Evolutionary conservation across 805 yeast species (phyloP).

Genomic region (Pichia deserticola): DNA sequence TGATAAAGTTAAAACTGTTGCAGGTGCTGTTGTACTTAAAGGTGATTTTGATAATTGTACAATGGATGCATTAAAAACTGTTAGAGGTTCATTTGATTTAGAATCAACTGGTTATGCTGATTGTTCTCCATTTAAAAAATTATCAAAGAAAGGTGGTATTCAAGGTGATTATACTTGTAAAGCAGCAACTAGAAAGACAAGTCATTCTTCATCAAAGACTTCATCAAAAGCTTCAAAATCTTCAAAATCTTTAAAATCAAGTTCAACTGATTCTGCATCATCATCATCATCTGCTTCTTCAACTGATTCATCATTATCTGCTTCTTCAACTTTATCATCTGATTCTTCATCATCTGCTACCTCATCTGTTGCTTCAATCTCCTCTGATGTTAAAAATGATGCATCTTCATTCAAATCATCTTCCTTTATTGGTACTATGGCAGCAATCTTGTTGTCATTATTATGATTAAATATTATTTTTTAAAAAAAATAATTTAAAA

Average conservation of each 20-base stretch:
- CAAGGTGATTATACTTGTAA: slow-evolving; percentile 86
- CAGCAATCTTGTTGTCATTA: slow-evolving; percentile 44
- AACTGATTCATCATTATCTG: slow-evolving; percentile 26
- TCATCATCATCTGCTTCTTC: slow-evolving; percentile 23
- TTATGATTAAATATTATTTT: slow-evolving; percentile 29
- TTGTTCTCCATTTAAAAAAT: slow-evolving; percentile 67
- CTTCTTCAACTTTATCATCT: slow-evolving; percentile 12
- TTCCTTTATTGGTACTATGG: slow-evolving; percentile 41
- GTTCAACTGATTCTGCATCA: slow-evolving; percentile 13
- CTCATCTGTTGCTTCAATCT: slow-evolving; percentile 28
- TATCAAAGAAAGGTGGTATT: slow-evolving; percentile 73
- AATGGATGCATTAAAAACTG: slow-evolving; percentile 64
- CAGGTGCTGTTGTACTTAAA: slow-evolving; percentile 77
- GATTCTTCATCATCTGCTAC: slow-evolving; percentile 33
- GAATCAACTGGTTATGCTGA: slow-evolving; percentile 71
- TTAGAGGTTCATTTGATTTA: slow-evolving; percentile 87
- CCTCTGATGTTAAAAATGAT: slow-evolving; percentile 25
- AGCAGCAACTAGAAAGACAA: slow-evolving; percentile 38
- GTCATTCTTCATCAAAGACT: slow-evolving; percentile 38
- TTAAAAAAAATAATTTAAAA: background rate
- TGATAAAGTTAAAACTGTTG: slow-evolving; percentile 62
- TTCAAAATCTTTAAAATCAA: slow-evolving; percentile 25
- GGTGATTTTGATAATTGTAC: slow-evolving; percentile 82
- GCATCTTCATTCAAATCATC: slow-evolving; percentile 26
- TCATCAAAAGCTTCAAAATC: slow-evolving; percentile 21